Evolutionary conservation across 1,284 basidiomycete species (phyloP).

Genomic region (Earliella scabrosa): DNA sequence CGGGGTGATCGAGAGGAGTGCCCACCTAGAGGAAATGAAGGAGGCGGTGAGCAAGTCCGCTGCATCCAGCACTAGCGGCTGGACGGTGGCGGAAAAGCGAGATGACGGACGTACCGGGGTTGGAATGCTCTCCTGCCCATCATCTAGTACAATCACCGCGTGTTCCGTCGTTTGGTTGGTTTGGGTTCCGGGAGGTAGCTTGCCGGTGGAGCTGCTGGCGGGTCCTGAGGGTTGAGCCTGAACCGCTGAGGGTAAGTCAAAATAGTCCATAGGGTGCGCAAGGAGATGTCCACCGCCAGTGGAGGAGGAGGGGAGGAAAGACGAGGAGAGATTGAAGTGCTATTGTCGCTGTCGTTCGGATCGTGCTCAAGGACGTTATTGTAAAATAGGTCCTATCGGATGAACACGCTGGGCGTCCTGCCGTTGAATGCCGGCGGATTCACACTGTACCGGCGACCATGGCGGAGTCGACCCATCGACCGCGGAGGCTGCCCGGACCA

Average conservation of each 20-base stretch:
- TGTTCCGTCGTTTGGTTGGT: background rate
- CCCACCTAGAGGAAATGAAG: background rate
- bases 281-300: background rate
- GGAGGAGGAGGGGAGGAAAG: background rate
- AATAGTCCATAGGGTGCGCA: constrained; percentile 11
- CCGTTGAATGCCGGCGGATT: background rate
- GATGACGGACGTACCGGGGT: constrained; percentile 1
- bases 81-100: background rate
- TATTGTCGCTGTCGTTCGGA: no score
- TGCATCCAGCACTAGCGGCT: background rate
- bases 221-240: background rate
- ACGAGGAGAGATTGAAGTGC: no score
- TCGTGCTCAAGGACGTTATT: no score
- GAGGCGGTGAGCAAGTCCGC: background rate
- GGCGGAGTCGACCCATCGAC: background rate
- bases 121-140: background rate
- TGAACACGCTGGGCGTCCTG: no score
- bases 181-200: background rate
- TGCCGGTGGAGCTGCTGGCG: background rate
- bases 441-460: background rate
- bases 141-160: background rate
- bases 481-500: no score
- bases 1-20: constrained; percentile 5
- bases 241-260: background rate
- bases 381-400: no score